Base-by-base conservation (phyloP, 257 asterid species). In the Scutellaria baicalensis region DNA sequence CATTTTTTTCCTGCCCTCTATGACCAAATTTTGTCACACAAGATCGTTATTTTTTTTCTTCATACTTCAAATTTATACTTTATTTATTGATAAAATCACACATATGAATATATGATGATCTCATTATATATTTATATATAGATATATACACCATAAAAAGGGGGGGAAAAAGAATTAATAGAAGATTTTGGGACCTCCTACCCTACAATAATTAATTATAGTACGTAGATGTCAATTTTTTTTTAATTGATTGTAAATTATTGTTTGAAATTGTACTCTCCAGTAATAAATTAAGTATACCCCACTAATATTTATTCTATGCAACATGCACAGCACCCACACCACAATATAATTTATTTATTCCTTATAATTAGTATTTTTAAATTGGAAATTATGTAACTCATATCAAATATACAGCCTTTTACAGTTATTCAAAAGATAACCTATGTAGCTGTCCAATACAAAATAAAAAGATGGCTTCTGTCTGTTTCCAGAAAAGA, bases 261-360 rank as follows among this genome's bases (percentile, higher is more conserved):
- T 52, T 52, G 14, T 38, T 44, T 18, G 56, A 57, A 66, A 40
- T 36, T 68, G 75, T 75, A 69, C 74, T 68, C 36, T 43, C 13
- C 70, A 17, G 63, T 51, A 52, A 51, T 69, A 23, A 48, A 71
- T 17, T 57, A 57, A 58, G 35, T 54, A 68, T 63, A 57, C 58
- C 66, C 65, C n/a, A 69, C 69, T 12, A 31, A 56, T 57, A 36
- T 44, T 47, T 70, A 59, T 77, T 65, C 70, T n/a, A 16, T 17
- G 61, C 68, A 70, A 77, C 77, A 71, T 77, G 81, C 74, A 59
- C 54, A 65, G 50, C 76, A 69, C 80, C 55, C 42, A 31, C 47
- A 43, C 60, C 36, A 23, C 40, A 33, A 39, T n/a, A 48, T 31
- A 66, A 49, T 6, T 35, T 7, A 55, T 40, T 44, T 44, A 47